phyloP scores from a whole-genome alignment of 177 flowering plant genomes.

The Vitis hybrid region DNA sequence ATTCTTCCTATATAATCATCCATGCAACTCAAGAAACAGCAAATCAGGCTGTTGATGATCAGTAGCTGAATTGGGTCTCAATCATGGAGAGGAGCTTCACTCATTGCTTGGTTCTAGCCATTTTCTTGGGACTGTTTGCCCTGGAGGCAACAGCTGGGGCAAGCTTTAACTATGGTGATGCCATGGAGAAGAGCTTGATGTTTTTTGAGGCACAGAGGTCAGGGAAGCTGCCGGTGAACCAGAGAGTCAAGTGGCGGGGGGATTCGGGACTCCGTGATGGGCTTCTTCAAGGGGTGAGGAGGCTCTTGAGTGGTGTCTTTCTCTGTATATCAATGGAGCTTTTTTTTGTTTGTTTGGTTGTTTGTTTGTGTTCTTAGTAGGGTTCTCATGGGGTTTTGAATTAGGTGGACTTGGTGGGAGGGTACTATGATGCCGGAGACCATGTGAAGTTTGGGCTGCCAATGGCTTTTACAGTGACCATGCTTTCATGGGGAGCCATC shows the following conservation, averaged over 20 bases:
- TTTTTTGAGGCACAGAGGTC: slow-evolving; percentile 92
- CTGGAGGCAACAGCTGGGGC: slow-evolving; percentile 1
- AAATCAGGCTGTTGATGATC: not conserved
- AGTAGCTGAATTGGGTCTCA: not conserved
- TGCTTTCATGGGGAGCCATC: slow-evolving; percentile 78
- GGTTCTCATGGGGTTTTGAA: not conserved
- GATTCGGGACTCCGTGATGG: slow-evolving; percentile 81
- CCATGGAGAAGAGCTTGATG: slow-evolving; percentile 62
- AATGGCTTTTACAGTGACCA: slow-evolving; percentile 74
- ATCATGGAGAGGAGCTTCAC: not conserved
- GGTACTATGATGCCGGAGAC: slow-evolving; percentile 95
- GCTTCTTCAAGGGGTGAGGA: slow-evolving; percentile 61
- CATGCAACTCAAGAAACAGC: not conserved
- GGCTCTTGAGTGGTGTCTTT: not conserved
- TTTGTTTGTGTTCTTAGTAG: not conserved
- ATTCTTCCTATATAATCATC: not conserved
- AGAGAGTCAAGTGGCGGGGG: slow-evolving; percentile 75
- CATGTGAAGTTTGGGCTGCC: slow-evolving; percentile 94
- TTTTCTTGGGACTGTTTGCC: slow-evolving; percentile 9
- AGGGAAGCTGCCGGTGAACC: slow-evolving; percentile 59
- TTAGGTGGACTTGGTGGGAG: slow-evolving; percentile 93
- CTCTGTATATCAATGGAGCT: not conserved
- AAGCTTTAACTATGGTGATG: slow-evolving; percentile 62
- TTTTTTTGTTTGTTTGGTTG: not conserved
- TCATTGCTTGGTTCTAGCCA: not conserved